Evolutionary conservation across 1,139 yeast species (phyloP).

Genomic region (Meyerozyma athensensis): DNA sequence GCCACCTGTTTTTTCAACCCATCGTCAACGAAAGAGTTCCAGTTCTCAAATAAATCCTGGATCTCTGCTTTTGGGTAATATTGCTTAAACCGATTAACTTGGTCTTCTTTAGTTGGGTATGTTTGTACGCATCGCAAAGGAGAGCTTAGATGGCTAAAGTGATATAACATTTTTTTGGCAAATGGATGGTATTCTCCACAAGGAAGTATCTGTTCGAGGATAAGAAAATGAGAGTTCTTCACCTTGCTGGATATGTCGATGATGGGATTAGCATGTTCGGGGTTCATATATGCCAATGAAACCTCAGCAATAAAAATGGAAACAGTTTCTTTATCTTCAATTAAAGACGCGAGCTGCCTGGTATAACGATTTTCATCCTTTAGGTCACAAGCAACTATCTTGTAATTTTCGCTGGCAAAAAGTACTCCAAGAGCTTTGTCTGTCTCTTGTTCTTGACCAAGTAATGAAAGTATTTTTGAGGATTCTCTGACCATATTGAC

Average conservation of each 20-base stretch:
- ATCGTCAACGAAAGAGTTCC: constrained; percentile 42
- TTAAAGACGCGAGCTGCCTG: constrained; percentile 23
- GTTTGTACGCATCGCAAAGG: constrained; percentile 64
- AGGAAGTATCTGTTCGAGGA: constrained; percentile 72
- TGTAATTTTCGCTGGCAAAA: constrained; percentile 45
- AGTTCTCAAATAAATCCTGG: constrained; percentile 52
- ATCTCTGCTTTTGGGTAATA: constrained; percentile 48
- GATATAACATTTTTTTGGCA: constrained; percentile 70
- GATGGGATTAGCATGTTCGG: constrained; percentile 61
- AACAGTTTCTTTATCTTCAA: constrained; percentile 26
- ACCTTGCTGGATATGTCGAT: constrained; percentile 46
- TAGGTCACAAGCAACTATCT: constrained; percentile 69
- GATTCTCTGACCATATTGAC: constrained; percentile 46
- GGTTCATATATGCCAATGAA: constrained; percentile 75
- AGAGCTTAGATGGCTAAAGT: constrained; percentile 62
- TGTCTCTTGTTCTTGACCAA: constrained; percentile 28
- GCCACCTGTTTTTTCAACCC: constrained; percentile 41
- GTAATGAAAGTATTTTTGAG: constrained; percentile 41
- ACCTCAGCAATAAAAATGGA: constrained; percentile 77
- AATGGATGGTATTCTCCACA: constrained; percentile 60
- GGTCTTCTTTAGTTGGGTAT: constrained; percentile 52
- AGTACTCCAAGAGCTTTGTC: constrained; percentile 20
- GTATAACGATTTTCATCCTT: constrained; percentile 44
- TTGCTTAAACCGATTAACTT: constrained; percentile 43
- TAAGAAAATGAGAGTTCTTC: constrained; percentile 54